Conservation (phyloP, 2,329 filamentous ascomycete genomes). For the Alternaria hordeiaustralica region DNA sequence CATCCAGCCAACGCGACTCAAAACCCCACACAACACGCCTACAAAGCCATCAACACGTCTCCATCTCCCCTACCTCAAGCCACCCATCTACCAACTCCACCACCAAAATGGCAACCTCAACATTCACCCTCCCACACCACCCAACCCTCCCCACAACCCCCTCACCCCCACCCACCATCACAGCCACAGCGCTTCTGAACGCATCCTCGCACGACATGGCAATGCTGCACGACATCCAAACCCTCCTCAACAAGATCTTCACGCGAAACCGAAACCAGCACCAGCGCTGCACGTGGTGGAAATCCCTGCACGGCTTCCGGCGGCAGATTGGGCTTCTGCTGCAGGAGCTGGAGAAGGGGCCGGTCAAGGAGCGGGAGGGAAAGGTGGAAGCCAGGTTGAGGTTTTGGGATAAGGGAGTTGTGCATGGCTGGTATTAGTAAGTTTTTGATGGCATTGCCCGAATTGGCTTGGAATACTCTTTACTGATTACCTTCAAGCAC, state of each 20-base stretch:
- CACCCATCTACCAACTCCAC: not conserved
- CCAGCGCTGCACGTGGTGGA: constrained; percentile 81
- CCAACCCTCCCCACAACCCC: not conserved
- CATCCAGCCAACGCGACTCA: constrained; percentile 1
- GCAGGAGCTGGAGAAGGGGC: constrained; percentile 33
- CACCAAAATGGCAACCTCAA: not conserved
- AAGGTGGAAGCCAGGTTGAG: constrained; percentile 40
- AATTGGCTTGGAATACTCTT: not conserved
- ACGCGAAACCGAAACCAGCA: constrained; percentile 94
- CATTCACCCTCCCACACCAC: not conserved
- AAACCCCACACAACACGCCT: constrained; percentile 11
- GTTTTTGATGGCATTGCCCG: constrained; percentile 11
- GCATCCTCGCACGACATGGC: constrained; percentile 35
- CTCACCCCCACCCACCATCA: constrained; percentile 2
- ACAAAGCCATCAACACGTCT: not conserved
- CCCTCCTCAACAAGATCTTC: constrained; percentile 74
- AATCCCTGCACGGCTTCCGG: constrained; percentile 72
- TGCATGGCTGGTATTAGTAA: constrained; percentile 48
- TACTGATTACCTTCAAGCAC: constrained; percentile 28
- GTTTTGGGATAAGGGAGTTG: constrained; percentile 49
- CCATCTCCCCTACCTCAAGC: not conserved
- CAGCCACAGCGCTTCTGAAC: constrained; percentile 4
- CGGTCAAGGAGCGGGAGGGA: constrained; percentile 14
- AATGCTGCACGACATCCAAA: constrained; percentile 48
- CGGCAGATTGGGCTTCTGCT: constrained; percentile 67